phyloP scores from a whole-genome alignment of 805 yeast species.

The Kodamaea sagamina region DNA sequence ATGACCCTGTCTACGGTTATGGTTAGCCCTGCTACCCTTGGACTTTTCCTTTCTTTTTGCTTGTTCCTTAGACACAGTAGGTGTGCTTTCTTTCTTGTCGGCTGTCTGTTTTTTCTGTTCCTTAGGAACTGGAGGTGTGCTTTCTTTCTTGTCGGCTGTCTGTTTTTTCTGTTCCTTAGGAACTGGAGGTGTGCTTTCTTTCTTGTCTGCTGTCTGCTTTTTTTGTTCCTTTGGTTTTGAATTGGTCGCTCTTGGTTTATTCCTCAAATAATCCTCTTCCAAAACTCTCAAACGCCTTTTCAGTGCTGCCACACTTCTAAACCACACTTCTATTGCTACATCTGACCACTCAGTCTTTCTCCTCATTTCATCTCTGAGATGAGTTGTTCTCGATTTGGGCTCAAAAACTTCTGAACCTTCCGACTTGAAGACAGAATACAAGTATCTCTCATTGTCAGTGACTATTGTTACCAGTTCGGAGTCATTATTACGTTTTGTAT shows the following conservation, averaged over 20 bases:
- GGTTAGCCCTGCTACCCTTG: constrained; percentile 53
- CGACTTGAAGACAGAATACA: constrained; percentile 57
- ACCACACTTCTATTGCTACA: constrained; percentile 95
- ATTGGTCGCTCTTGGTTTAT: constrained; percentile 33
- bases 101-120: constrained; percentile 49
- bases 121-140: constrained; percentile 45
- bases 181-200: constrained; percentile 56
- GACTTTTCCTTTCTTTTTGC: constrained; percentile 1
- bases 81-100: constrained; percentile 60
- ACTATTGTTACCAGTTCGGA: constrained; percentile 22
- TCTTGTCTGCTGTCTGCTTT: constrained; percentile 63
- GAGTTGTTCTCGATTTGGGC: constrained; percentile 51
- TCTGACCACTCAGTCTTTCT: constrained; percentile 69
- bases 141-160: constrained; percentile 62
- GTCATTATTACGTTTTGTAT: constrained; percentile 16
- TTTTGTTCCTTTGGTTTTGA: constrained; percentile 55
- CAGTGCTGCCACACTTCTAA: constrained; percentile 65
- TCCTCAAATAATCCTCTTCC: constrained; percentile 56
- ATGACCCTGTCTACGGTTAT: constrained; percentile 63
- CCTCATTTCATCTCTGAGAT: constrained; percentile 53
- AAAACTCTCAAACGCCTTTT: constrained; percentile 62
- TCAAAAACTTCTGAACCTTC: constrained; percentile 46
- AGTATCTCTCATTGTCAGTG: constrained; percentile 51
- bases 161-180: constrained; percentile 31
- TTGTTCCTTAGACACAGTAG: constrained; percentile 29